These are phyloP conservation scores for Capronia coronata DNA, from an alignment of 2,329 filamentous ascomycete species.

Conservation along the genomic window DNA sequence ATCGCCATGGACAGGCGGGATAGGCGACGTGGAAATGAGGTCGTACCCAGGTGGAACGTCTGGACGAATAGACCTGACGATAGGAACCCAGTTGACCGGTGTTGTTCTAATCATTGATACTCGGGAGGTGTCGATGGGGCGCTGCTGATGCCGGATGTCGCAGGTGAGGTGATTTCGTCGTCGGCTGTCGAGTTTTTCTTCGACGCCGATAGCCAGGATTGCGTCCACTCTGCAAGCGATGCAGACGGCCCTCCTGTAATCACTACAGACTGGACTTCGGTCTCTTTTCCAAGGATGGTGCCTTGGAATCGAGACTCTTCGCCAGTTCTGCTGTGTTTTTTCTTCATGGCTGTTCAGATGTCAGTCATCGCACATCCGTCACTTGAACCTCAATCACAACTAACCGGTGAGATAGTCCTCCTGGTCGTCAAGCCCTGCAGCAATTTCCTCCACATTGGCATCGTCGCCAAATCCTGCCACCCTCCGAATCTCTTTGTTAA, in stretches of 20 bases:
- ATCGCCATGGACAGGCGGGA: too few relatives aligned
- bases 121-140: conserved; percentile 21
- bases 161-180: conserved; percentile 19
- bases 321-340: conserved; percentile 83
- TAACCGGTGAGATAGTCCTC: conserved; percentile 65
- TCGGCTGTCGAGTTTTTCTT: neutral
- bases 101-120: conserved; percentile 12
- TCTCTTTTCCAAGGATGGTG: conserved; percentile 69
- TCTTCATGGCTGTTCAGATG: conserved; percentile 61
- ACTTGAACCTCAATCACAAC: conserved; percentile 24
- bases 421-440: conserved; percentile 47
- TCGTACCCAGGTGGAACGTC: too few relatives aligned
- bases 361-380: conserved; percentile 9
- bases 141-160: conserved; percentile 25
- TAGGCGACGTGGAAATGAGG: too few relatives aligned
- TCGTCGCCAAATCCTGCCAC: conserved; percentile 63
- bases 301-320: conserved; percentile 81
- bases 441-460: conserved; percentile 42
- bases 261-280: conserved; percentile 63
- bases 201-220: conserved; percentile 7
- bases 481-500: conserved; percentile 72
- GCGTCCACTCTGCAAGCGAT: conserved; percentile 60
- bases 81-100: too few relatives aligned
- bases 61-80: too few relatives aligned
- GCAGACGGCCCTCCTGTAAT: conserved; percentile 70